Evolutionary conservation across 192 early-diverging fungal species (phyloP).

Genomic region (Podochytrium sp.): DNA sequence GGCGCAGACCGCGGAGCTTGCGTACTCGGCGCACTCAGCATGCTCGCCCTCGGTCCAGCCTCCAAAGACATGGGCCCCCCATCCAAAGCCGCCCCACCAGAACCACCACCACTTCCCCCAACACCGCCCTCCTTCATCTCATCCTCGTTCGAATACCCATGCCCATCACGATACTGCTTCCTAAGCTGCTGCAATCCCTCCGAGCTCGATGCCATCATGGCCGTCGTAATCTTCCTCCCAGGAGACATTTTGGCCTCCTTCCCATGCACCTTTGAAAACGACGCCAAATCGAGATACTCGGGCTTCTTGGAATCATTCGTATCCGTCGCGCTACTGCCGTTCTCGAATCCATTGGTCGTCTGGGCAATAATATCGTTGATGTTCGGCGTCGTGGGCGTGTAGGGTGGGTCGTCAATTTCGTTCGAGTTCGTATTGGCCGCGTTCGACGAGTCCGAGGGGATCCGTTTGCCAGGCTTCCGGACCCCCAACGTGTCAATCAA

Average conservation of each 20-base stretch:
- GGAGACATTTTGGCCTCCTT: conserved; percentile 41
- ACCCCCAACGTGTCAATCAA: conserved; percentile 44
- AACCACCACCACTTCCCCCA: neutral
- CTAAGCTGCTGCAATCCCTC: conserved; percentile 43
- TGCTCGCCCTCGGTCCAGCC: too few relatives aligned
- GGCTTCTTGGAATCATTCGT: conserved; percentile 33
- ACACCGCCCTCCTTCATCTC: neutral
- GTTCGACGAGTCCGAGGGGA: conserved; percentile 31
- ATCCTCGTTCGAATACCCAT: conserved; percentile 16
- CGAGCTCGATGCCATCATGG: conserved; percentile 21
- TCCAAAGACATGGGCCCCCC: neutral
- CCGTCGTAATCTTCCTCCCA: conserved; percentile 29
- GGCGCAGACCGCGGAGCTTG: neutral
- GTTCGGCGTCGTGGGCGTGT: neutral
- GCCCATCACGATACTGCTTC: conserved; percentile 24
- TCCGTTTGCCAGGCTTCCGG: conserved; percentile 46
- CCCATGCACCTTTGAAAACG: conserved; percentile 19
- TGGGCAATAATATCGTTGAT: neutral
- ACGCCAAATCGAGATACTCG: conserved; percentile 61
- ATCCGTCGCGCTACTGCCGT: too few relatives aligned
- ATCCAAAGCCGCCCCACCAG: neutral
- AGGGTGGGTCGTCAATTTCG: neutral
- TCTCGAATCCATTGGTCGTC: neutral
- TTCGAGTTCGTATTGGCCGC: neutral
- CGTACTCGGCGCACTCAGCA: neutral